Percentiles rank a stretch among this genome's conserved stretches.
Conservation (phyloP, 768 basidiomycete species). For the Calocera viscosa region DNA sequence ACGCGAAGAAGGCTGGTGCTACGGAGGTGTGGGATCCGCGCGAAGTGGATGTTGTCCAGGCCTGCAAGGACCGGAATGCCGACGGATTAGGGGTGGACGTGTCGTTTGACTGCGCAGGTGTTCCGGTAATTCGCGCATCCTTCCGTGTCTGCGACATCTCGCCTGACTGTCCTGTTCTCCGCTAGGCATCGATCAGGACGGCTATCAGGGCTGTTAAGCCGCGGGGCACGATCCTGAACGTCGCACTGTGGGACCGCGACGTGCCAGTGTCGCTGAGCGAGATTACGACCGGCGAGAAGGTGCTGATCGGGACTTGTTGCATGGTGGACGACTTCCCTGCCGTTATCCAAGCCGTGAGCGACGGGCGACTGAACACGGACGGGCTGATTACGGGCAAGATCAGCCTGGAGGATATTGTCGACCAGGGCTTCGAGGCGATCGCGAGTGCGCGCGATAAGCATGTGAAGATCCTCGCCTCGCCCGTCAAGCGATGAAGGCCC, state of each 20-base stretch:
- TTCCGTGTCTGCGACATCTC: neutral
- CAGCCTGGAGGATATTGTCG: slow-evolving; percentile 32
- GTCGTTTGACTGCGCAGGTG: slow-evolving; percentile 38
- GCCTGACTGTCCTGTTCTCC: neutral
- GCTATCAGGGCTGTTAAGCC: slow-evolving; percentile 30
- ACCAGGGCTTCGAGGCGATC: slow-evolving; percentile 31
- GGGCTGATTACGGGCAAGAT: slow-evolving; percentile 36
- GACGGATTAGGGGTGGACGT: slow-evolving; percentile 32
- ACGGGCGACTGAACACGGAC: slow-evolving; percentile 30
- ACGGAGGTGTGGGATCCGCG: slow-evolving; percentile 31
- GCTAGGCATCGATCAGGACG: slow-evolving; percentile 22
- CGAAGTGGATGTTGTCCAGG: slow-evolving; percentile 22
- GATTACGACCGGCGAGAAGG: slow-evolving; percentile 31
- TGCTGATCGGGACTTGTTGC: slow-evolving; percentile 30
- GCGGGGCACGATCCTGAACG: slow-evolving; percentile 32
- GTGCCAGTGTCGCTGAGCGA: slow-evolving; percentile 30
- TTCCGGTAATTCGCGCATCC: slow-evolving; percentile 24
- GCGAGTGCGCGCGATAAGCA: slow-evolving; percentile 2
- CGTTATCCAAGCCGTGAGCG: slow-evolving; percentile 30
- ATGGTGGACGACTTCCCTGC: slow-evolving; percentile 33
- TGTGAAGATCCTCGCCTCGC: slow-evolving; percentile 8
- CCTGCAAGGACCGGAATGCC: slow-evolving; percentile 22
- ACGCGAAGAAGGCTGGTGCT: slow-evolving; percentile 31
- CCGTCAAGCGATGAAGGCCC: neutral
- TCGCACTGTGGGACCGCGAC: slow-evolving; percentile 34